Evolutionary conservation across 192 early-diverging fungal species (phyloP).

Genomic region (Gonapodya sp.): DNA sequence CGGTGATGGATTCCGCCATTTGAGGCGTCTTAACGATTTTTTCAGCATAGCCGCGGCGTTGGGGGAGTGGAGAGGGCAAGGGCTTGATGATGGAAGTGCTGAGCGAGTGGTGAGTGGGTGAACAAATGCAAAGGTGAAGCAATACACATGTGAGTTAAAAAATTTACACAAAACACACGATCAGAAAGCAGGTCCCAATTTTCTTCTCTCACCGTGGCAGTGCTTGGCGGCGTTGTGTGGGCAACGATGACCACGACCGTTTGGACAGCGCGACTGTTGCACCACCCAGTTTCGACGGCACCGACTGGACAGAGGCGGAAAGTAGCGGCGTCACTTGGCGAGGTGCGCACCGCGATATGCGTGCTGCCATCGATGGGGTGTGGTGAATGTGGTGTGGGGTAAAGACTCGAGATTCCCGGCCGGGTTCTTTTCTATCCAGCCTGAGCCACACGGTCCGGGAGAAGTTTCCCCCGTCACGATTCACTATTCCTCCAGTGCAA

Average conservation of each 20-base stretch:
- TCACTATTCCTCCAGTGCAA: too few relatives aligned
- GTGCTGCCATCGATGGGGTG: not conserved
- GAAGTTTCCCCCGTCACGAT: too few relatives aligned
- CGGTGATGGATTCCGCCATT: constrained; percentile 97
- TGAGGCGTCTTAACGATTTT: constrained; percentile 86
- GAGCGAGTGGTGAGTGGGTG: not conserved
- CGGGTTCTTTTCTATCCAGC: too few relatives aligned
- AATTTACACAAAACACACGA: too few relatives aligned
- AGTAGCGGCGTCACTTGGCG: not conserved
- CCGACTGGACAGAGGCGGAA: not conserved
- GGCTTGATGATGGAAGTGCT: not conserved
- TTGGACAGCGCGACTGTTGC: not conserved
- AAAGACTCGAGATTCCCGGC: too few relatives aligned
- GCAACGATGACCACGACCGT: not conserved
- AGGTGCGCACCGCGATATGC: not conserved
- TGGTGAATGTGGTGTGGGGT: too few relatives aligned
- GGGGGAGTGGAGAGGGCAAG: not conserved
- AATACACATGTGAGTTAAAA: not conserved
- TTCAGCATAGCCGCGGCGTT: constrained; percentile 36
- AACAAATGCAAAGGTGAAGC: too few relatives aligned
- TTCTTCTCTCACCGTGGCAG: not conserved
- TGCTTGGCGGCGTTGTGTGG: not conserved
- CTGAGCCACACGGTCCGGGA: too few relatives aligned
- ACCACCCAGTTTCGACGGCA: not conserved
- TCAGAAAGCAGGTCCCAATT: not conserved